phyloP scores from a whole-genome alignment of 345 rosid species.

The Lepidium aucheri region DNA sequence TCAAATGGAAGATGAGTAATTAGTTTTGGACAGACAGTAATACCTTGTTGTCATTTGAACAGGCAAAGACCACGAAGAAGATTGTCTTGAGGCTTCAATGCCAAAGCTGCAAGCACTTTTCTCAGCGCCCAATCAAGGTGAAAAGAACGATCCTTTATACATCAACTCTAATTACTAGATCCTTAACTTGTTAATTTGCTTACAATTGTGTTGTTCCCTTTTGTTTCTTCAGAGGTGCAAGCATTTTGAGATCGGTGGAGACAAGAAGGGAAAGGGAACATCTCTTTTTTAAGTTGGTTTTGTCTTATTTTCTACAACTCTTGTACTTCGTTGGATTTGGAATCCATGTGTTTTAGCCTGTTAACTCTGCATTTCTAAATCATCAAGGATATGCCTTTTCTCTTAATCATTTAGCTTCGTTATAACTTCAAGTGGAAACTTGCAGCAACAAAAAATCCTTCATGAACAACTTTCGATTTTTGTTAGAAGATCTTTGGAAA shows the following conservation, averaged over 20 bases:
- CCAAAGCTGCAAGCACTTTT: conserved; percentile 73
- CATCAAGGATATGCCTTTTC: conserved; percentile 8
- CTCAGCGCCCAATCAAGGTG: conserved; percentile 70
- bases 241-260: conserved; percentile 66
- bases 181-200: neutral
- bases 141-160: neutral
- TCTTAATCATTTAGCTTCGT: neutral
- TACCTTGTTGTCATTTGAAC: neutral
- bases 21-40: neutral
- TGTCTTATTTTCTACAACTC: neutral
- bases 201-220: neutral
- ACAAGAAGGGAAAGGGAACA: conserved; percentile 70
- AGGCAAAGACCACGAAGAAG: conserved; percentile 89
- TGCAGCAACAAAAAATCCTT: too few species aligned
- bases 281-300: conserved; percentile 39
- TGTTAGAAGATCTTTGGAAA: too few species aligned
- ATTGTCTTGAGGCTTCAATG: conserved; percentile 79
- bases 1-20: too few species aligned
- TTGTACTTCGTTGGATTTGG: conserved; percentile 16
- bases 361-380: conserved; percentile 5
- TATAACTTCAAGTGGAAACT: neutral
- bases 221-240: conserved; percentile 49
- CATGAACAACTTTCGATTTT: too few species aligned
- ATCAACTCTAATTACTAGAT: neutral
- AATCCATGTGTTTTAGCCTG: conserved; percentile 11